Base-by-base conservation (phyloP, 805 yeast genomes). In the Metschnikowia santaceciliae region DNA sequence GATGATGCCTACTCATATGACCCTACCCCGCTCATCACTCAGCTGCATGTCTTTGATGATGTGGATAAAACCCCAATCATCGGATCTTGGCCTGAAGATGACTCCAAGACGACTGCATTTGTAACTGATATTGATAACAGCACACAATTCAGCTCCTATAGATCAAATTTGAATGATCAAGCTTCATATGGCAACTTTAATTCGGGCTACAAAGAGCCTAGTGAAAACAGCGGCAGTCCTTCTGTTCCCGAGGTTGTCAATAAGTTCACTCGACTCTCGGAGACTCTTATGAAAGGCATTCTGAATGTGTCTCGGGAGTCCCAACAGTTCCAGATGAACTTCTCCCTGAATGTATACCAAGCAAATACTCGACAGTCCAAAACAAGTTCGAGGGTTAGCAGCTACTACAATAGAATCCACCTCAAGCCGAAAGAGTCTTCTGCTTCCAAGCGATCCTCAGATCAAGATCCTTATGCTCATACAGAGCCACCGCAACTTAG, bases 291-390 rank as follows among this genome's bases (percentile, higher is more conserved):
- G 48, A 66, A 66, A 14, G 57, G 67, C 2, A 58, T 60, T 33
- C 52, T 52, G 47, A 48, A 48, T 11, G 64, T 73, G 0, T 68
- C 78, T 4, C 67, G 67, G n/a, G 77, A 72, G 50, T 73, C 77
- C 1, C 61, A 69, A 48, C 61, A 65, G 38, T 74, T 74, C 52
- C 69, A 72, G 64, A 64, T 58, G 43, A 58, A 65, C 14, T 74
- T 74, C 55, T 74, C 69, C 51, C 70, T 70, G 53, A 74, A 74
- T 51, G 70, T 70, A 15, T 64, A 68, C 39, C 57, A 61, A 45
- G 67, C 60, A 20, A 64, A 67, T 47, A 50, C 58, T 37, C 43
- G 30, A 11, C 41, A 33, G 15, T 17, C 39, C 10, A 42, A 37
- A n/a, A 23, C 57, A 32, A 42, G 38, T 48, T 37, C 54, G 15